Percentiles rank a stretch among this genome's conserved stretches.
Conservation (phyloP, 1,284 basidiomycete genomes). For the Omphalotus olearius region DNA sequence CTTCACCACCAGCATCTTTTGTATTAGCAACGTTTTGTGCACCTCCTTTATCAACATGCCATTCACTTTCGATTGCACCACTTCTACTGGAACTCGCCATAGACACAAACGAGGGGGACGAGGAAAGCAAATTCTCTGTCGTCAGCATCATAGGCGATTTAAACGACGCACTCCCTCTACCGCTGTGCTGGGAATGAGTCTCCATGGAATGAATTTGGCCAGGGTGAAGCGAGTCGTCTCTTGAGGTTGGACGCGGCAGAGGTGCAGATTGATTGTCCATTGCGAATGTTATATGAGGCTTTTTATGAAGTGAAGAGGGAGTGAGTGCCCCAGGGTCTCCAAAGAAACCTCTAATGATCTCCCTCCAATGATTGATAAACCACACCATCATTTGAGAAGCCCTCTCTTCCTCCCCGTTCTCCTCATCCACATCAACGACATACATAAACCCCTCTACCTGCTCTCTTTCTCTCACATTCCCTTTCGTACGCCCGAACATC, state of each 20-base stretch:
- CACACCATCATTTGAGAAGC: conserved; percentile 10
- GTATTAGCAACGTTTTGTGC: not conserved
- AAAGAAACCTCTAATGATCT: conserved; percentile 13
- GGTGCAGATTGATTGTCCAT: not conserved
- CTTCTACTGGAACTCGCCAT: not conserved
- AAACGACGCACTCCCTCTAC: not conserved
- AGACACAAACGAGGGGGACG: not conserved
- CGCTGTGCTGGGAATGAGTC: not conserved
- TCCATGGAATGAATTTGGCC: not conserved
- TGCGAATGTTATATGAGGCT: no score
- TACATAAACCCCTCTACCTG: not conserved
- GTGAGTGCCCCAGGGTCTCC: not conserved
- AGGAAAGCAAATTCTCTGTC: conserved; percentile 1
- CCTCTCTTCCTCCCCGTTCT: not conserved
- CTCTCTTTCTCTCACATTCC: not conserved
- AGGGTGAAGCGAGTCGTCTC: not conserved
- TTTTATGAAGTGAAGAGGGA: not conserved
- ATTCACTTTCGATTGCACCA: not conserved
- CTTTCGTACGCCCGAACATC: conserved; percentile 23
- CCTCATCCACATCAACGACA: not conserved
- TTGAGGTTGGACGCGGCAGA: not conserved
- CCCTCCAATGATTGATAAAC: conserved; percentile 13
- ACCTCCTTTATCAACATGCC: not conserved
- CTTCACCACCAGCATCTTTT: not conserved
- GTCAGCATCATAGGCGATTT: not conserved